Evolutionary conservation across 2,329 filamentous ascomycete genomes (phyloP), one percentile per base, ranked within the genome.

Genomic region (Cercospora citrullina): DNA sequence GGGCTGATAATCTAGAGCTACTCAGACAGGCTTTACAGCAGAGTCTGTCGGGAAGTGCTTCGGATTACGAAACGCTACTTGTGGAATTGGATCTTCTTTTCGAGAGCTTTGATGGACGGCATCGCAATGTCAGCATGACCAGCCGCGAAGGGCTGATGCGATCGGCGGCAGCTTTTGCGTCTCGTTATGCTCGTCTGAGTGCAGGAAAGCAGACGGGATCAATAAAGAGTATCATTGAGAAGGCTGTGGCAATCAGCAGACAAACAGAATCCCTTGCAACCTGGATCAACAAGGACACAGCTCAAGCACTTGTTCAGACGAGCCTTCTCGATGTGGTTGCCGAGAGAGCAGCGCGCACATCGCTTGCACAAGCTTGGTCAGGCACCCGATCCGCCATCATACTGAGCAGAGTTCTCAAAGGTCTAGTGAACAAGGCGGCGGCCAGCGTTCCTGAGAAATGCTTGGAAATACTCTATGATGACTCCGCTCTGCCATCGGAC

Each of bases 241-340:
- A 31, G 18, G 73, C 73, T 2, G 28, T 77, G 1, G 45, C 66
- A 12, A 26, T 31, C 9, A 71, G 68, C 53, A 71, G 65, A 36
- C 65, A 68, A 9, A 63, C 68, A 28, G 74, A 77, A 12, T 68
- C 72, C 3, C 28, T 74, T 4, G 36, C 69, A 18, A 68, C 68
- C 5, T 78, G 76, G 76, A 64, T 76, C 45, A 82, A 91, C 6
- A 81, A 84, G 60, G 84, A 86, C 16, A 86, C 92, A n/a, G 85
- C 90, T 65, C 84, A 86, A 16, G 85, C 84, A 63, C 83, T 90
- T 73, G 82, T 91, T 5, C 84, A 86, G 28, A 84, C 87, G 45
- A 87, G 87, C 2, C 81, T 85, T 1, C 78, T 91, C 28, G 77
- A 81, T n/a, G 76, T 79, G 1, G 83, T 91, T n/a, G 84, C 85